phyloP scores from a whole-genome alignment of 352 stramenopile species.

The Blastocystis sp. region DNA sequence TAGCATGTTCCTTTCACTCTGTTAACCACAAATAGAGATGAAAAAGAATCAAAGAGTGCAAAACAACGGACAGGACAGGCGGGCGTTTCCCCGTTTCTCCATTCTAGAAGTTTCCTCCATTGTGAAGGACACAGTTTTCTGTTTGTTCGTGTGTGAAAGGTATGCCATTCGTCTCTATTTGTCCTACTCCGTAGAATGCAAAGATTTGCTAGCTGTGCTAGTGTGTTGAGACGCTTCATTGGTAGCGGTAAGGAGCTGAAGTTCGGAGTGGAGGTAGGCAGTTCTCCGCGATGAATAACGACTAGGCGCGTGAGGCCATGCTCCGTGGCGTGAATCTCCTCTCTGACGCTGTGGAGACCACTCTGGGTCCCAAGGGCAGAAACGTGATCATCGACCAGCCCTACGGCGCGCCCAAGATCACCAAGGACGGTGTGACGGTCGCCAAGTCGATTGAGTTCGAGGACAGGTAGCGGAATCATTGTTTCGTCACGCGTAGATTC shows the following conservation, averaged over 20 bases:
- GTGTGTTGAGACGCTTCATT: slow-evolving; percentile 38
- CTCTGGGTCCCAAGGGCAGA: slow-evolving; percentile 96
- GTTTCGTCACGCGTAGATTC: slow-evolving; percentile 7
- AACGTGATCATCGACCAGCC: slow-evolving; percentile 99
- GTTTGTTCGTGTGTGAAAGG: slow-evolving; percentile 5
- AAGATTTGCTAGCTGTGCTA: slow-evolving; percentile 29
- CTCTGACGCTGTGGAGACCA: slow-evolving; percentile 95
- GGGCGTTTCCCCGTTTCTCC: slow-evolving; percentile 37
- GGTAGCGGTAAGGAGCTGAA: slow-evolving; percentile 92
- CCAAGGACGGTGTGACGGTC: slow-evolving; percentile 94
- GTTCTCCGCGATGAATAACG: neutral
- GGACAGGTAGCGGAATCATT: slow-evolving; percentile 86
- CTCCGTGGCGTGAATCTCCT: slow-evolving; percentile 95
- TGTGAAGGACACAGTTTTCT: slow-evolving; percentile 4
- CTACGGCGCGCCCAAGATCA: slow-evolving; percentile 92
- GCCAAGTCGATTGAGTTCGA: slow-evolving; percentile 94
- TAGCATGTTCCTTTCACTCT: no score
- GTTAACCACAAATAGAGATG: no score
- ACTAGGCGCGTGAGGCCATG: slow-evolving; percentile 89
- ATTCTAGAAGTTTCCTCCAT: slow-evolving; percentile 48
- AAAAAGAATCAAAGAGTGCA: no score
- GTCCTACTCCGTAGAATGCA: slow-evolving; percentile 23
- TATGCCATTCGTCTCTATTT: neutral
- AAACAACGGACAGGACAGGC: no score
- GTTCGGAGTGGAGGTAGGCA: slow-evolving; percentile 87